A percentile compares a stretch with the other conserved stretches of the same genome.
These are phyloP conservation scores for Omphalotus olearius DNA, from an alignment of 1,284 basidiomycete genomes.

Conservation along the genomic window DNA sequence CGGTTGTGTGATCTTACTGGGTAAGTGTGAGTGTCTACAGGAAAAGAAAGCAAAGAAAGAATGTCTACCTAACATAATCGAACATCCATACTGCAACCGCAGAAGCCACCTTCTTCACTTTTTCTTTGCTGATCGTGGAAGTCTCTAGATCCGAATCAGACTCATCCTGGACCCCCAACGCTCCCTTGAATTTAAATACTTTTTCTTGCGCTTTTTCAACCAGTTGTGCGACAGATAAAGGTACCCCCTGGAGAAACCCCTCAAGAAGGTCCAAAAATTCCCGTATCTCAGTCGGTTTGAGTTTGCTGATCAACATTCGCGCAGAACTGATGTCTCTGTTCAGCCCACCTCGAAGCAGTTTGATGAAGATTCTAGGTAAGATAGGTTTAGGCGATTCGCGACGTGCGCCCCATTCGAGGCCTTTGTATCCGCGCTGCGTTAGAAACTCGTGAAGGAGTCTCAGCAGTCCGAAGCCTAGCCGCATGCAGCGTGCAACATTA, in stretches of 20 bases:
- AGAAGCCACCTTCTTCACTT: not conserved
- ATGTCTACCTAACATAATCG: constrained; percentile 2
- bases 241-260: not conserved
- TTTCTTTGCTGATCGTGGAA: not conserved
- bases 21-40: not conserved
- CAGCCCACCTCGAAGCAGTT: constrained; percentile 3
- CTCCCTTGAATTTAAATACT: not conserved
- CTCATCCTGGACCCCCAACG: not conserved
- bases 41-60: not conserved
- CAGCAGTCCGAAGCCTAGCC: constrained; percentile 45
- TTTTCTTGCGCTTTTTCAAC: not conserved
- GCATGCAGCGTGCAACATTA: constrained; percentile 30
- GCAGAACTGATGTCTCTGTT: constrained; percentile 15
- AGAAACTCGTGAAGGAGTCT: constrained; percentile 39
- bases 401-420: constrained; percentile 16
- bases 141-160: not conserved
- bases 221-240: not conserved
- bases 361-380: constrained; percentile 4
- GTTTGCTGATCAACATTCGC: constrained; percentile 3
- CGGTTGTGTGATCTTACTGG: constrained; percentile 32
- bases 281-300: constrained; percentile 1
- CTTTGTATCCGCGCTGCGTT: constrained; percentile 35
- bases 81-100: constrained; percentile 2
- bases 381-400: not conserved
- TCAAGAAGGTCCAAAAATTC: constrained; percentile 1